Conservation (phyloP, 1,139 yeast species). For the Protomyces arabidopsidicola region DNA sequence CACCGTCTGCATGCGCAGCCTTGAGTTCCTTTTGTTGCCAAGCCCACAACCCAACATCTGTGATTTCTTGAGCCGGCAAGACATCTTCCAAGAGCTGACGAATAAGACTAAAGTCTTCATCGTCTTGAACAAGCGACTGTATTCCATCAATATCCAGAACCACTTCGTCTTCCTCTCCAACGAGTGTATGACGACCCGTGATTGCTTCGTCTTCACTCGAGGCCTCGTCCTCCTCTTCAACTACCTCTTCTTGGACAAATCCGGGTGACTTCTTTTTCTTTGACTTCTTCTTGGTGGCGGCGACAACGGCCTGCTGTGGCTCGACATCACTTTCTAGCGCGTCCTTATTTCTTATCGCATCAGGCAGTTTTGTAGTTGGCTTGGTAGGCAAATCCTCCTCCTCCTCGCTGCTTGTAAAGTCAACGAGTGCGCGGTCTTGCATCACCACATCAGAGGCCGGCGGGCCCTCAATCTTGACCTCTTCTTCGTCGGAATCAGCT, state of each 20-base stretch:
- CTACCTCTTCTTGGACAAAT: neutral
- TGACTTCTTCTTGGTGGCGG: neutral
- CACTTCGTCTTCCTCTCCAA: conserved; percentile 32
- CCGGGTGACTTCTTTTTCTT: neutral
- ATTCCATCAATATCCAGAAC: conserved; percentile 50
- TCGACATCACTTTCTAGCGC: conserved; percentile 11
- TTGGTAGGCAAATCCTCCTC: conserved; percentile 27
- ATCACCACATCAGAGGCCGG: neutral
- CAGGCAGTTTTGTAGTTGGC: neutral
- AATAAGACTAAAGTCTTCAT: conserved; percentile 62
- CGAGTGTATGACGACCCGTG: neutral
- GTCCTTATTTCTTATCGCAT: conserved; percentile 1
- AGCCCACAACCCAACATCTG: conserved; percentile 57
- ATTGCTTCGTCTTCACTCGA: neutral
- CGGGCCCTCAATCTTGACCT: neutral
- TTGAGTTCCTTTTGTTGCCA: conserved; percentile 54
- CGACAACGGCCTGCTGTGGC: conserved; percentile 2
- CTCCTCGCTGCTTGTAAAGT: conserved; percentile 5
- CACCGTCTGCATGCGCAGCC: conserved; percentile 32
- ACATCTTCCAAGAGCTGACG: conserved; percentile 43
- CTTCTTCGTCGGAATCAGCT: neutral
- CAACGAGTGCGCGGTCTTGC: neutral
- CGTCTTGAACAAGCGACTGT: conserved; percentile 59
- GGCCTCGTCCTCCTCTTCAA: neutral
- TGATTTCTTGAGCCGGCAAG: conserved; percentile 38